Conservation (phyloP, 2,329 filamentous ascomycete species). For the Akanthomyces muscarius region DNA sequence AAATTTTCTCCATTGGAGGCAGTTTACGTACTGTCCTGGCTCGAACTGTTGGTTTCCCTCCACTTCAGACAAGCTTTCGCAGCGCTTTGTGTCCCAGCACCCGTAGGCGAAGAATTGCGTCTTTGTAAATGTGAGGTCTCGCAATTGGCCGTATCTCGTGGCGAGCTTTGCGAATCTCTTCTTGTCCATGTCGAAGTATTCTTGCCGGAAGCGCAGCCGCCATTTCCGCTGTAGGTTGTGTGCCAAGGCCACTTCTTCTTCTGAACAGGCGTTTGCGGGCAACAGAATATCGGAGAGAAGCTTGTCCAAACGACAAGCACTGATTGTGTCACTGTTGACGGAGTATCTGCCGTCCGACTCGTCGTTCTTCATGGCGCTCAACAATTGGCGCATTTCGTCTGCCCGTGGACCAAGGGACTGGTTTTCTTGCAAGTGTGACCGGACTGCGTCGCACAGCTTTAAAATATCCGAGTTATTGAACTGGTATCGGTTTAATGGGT, state of each 20-base stretch:
- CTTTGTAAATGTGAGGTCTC: slow-evolving; percentile 38
- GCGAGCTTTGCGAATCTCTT: slow-evolving; percentile 34
- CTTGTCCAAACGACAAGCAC: slow-evolving; percentile 39
- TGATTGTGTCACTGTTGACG: slow-evolving; percentile 39
- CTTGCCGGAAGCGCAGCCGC: slow-evolving; percentile 41
- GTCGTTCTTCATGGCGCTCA: slow-evolving; percentile 36
- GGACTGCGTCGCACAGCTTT: slow-evolving; percentile 40
- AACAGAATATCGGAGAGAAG: slow-evolving; percentile 38
- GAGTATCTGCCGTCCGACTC: slow-evolving; percentile 32
- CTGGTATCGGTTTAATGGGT: slow-evolving; percentile 11
- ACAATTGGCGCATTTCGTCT: slow-evolving; percentile 36
- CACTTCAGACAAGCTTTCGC: slow-evolving; percentile 35
- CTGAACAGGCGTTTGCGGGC: slow-evolving; percentile 18
- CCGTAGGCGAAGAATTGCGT: slow-evolving; percentile 27
- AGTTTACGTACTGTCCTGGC: slow-evolving; percentile 44
- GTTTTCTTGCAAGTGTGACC: slow-evolving; percentile 32
- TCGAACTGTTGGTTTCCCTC: slow-evolving; percentile 41
- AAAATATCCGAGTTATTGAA: slow-evolving; percentile 26
- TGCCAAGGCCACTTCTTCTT: slow-evolving; percentile 28
- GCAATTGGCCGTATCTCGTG: slow-evolving; percentile 35
- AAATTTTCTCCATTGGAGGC: background rate
- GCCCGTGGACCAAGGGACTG: slow-evolving; percentile 31
- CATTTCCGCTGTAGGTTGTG: slow-evolving; percentile 38
- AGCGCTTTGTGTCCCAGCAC: slow-evolving; percentile 35
- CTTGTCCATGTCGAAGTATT: slow-evolving; percentile 44